Base-by-base conservation (phyloP, 2,329 filamentous ascomycete genomes). In the Monilinia aucupariae region DNA sequence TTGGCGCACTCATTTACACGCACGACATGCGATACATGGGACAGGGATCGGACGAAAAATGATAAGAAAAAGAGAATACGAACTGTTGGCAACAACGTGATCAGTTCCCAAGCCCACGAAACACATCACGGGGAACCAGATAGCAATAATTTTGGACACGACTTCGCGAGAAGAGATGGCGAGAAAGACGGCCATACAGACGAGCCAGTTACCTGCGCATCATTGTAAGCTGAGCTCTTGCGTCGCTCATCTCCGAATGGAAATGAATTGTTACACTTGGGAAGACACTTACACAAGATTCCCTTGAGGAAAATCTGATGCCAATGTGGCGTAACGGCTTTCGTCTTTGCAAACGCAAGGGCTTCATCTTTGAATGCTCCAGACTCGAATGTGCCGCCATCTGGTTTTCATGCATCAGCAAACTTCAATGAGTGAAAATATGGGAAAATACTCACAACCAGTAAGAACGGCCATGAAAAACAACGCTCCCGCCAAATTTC, bases 111-210 rank as follows among this genome's bases (percentile, higher is more conserved):
- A 74, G 1, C 77, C 77, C 0, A 84, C 81, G 66, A 84, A 85
- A 0, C 79, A 79, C 62, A 82, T 81, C 3, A 79, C 81, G 0
- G 82, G 82, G 69, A 78, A 81, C 82, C 82, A 85, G 67, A 85
- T 81, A 1, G 79, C 79, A 13, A 81, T 72, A 1, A 85, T 76
- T 68, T 85, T 85, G 12, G 79, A 81, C 22, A 76, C 74, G 15
- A 83, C 72, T 61, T 84, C 81, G 3, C 79, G 77, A 6, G 78
- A 79, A 62, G 80, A 79, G 4, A 79, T 73, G 2, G 75, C 76
- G 10, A 81, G 73, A 64, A 76, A 84, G 51, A 79, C 78, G 0
- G 80, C 81, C 32, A 84, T 72, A 63, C 81, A 83, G 3, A 85
- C 82, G 0, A 85, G 77, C 82, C 81, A 85, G 72, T 84, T 84